These are phyloP conservation scores for Pisolithus marmoratus DNA, from an alignment of 768 basidiomycete species.

Conservation along the genomic window DNA sequence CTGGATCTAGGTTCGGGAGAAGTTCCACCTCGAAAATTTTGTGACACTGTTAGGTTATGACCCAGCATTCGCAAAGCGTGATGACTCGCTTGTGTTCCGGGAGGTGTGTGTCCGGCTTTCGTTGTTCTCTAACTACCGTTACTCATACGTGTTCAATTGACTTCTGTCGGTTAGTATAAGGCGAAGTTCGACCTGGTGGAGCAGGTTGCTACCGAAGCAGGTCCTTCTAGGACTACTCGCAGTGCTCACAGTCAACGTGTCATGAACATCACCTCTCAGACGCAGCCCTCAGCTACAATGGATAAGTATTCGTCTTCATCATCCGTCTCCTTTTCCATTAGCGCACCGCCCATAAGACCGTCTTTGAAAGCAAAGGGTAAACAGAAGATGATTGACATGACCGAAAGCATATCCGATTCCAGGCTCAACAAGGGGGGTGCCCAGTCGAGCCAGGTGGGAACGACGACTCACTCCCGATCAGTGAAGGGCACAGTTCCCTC, in stretches of 20 bases:
- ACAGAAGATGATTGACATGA: conserved; percentile 22
- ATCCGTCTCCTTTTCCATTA: background rate
- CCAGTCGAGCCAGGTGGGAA: conserved; percentile 3
- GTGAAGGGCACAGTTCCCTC: background rate
- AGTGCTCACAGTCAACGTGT: conserved; percentile 51
- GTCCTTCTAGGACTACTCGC: conserved; percentile 56
- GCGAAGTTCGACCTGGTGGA: conserved; percentile 56
- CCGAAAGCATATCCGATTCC: background rate
- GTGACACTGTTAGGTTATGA: conserved; percentile 71
- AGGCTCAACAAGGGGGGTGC: background rate
- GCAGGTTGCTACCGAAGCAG: conserved; percentile 34
- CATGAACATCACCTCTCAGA: conserved; percentile 33
- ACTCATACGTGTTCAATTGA: background rate
- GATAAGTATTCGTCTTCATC: background rate
- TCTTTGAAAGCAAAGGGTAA: conserved; percentile 29
- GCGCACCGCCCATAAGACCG: background rate
- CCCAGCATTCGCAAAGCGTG: conserved; percentile 66
- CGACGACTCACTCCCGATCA: conserved; percentile 4
- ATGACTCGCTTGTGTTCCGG: conserved; percentile 66
- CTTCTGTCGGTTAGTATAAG: conserved; percentile 46
- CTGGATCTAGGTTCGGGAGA: conserved; percentile 63
- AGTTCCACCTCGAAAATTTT: conserved; percentile 85
- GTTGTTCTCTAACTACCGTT: background rate
- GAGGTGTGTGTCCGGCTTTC: conserved; percentile 42
- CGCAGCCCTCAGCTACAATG: conserved; percentile 12